Conservation (phyloP, 192 early-diverging fungal genomes). For the Backusella sp. region DNA sequence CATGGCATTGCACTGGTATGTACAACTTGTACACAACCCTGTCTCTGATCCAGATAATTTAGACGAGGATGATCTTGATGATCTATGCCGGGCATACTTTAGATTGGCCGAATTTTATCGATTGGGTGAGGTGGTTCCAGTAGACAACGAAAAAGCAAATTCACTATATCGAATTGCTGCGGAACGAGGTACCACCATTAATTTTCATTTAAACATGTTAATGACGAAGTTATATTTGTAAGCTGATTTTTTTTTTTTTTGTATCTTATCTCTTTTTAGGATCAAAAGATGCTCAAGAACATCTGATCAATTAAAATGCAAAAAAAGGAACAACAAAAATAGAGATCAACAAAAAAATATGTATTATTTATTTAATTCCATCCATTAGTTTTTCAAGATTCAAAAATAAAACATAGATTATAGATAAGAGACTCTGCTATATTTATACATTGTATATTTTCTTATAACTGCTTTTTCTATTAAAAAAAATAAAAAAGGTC, state of each 20-base stretch:
- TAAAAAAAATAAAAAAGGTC: not conserved
- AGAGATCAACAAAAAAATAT: not conserved
- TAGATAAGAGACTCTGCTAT: not conserved
- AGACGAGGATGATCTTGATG: slow-evolving; percentile 32
- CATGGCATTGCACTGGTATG: slow-evolving; percentile 32
- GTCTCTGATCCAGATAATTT: slow-evolving; percentile 12
- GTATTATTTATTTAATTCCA: not conserved
- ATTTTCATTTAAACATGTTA: not conserved
- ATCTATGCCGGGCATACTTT: slow-evolving; percentile 19
- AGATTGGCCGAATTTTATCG: slow-evolving; percentile 31
- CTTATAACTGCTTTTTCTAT: not conserved
- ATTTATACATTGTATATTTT: not conserved
- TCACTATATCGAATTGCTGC: slow-evolving; percentile 27
- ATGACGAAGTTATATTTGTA: not conserved
- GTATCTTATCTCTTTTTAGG: slow-evolving; percentile 2
- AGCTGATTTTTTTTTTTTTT: not conserved
- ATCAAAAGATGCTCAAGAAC: slow-evolving; percentile 21
- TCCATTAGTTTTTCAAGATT: not conserved
- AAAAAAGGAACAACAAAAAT: not conserved
- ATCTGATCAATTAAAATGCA: not conserved
- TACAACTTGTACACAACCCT: slow-evolving; percentile 10
- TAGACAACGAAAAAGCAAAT: slow-evolving; percentile 21
- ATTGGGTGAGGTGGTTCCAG: slow-evolving; percentile 13
- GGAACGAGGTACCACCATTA: slow-evolving; percentile 20
- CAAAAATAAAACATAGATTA: not conserved